Base-by-base conservation (phyloP, 805 yeast species). In the Isabelozyma gotoi region DNA sequence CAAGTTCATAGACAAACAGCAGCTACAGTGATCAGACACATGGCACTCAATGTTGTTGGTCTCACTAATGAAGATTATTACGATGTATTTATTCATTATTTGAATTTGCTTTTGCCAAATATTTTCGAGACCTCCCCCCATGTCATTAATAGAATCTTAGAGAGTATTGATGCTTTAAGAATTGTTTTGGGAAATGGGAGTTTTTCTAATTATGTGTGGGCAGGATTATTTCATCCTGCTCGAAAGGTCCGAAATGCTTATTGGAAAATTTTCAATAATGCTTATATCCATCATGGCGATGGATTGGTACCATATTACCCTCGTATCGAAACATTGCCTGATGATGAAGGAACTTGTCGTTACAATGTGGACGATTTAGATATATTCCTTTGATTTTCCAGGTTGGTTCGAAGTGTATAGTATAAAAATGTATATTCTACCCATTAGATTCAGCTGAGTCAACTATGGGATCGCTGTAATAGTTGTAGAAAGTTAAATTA, bases 1-100 rank as follows among this genome's bases (percentile, higher is more conserved):
- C 83, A 82, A 38, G 97, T 92, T 4, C 97, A 91, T 57, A 77
- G 99, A 38, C 99, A 94, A 63, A 92, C 97, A 0, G 97, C 97
- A 0, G 88, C 98, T 0, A 82, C 88, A 0, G 95, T 88, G 1
- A 81, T 89, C 1, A 81, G 80, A 57, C 95, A 89, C 52, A 72
- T 94, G 60, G 89, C 97, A 0, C 61, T 90, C 27, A 84, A 90
- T 14, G 82, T 92, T 56, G 67, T 76, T 19, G 97, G 97, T 0
- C 58, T 72, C 3, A 90, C 91, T 0, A 73, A 77, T 43, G 96
- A 88, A 51, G 95, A 85, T 50, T 58, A 56, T 36, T 49, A 51
- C 17, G 71, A 68, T 15, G 87, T 89, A 0, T 89, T 94, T 68
- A 60, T 88, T 8, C 97, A 94, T 61, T 77, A 83, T 45, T 67